Evolutionary conservation across 768 basidiomycete genomes (phyloP).

Genomic region (Piloderma croceum): DNA sequence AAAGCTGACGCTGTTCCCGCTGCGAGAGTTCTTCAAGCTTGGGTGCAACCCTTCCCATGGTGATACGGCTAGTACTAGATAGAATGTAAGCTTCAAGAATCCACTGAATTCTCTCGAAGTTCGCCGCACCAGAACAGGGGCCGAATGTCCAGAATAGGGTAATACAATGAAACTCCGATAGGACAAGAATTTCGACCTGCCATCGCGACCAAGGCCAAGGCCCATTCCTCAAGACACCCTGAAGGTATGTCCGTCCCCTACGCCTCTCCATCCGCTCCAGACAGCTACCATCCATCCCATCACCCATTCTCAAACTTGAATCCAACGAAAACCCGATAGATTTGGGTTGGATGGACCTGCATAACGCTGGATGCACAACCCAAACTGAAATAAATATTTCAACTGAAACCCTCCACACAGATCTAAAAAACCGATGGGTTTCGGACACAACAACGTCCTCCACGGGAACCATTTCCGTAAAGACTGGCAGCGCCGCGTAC

Average conservation of each 20-base stretch:
- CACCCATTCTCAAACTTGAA: background rate
- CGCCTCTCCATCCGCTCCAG: background rate
- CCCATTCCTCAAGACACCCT: too few relatives aligned
- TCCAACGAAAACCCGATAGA: background rate
- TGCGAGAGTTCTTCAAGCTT: background rate
- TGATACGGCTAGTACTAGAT: background rate
- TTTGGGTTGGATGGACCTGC: background rate
- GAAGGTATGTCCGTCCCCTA: background rate
- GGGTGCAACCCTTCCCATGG: background rate
- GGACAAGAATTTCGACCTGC: too few relatives aligned
- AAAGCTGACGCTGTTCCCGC: background rate
- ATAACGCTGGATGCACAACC: background rate
- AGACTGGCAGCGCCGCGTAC: conserved; percentile 96
- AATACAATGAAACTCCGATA: too few relatives aligned
- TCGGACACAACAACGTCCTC: conserved; percentile 55
- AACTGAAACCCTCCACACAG: background rate
- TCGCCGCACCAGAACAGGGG: too few relatives aligned
- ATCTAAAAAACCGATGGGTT: conserved; percentile 21
- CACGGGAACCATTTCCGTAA: conserved; percentile 95
- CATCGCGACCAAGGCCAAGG: too few relatives aligned
- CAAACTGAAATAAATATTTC: background rate
- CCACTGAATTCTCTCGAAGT: too few relatives aligned
- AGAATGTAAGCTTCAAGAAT: too few relatives aligned
- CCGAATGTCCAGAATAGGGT: too few relatives aligned
- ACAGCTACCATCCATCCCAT: background rate